Evolutionary conservation across 2,329 filamentous ascomycete genomes (phyloP).

Genomic region (Alternaria metachromatica): DNA sequence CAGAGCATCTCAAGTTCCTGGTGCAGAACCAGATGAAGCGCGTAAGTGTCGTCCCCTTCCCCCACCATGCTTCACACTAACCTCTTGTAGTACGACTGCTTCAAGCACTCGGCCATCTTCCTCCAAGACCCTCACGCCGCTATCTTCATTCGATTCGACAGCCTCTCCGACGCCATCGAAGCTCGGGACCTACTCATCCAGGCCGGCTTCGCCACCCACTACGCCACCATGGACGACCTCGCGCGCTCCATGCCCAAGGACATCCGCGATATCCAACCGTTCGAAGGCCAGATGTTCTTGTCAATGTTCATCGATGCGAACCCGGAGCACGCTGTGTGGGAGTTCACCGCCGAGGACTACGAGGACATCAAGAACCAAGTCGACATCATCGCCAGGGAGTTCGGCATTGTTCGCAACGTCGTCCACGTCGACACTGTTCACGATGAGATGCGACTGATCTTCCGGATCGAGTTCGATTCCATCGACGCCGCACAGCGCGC

Average conservation of each 20-base stretch:
- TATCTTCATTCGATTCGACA: conserved; percentile 43
- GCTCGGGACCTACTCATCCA: conserved; percentile 32
- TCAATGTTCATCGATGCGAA: conserved; percentile 24
- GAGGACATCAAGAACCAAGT: conserved; percentile 17
- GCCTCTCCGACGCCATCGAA: conserved; percentile 44
- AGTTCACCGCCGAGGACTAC: conserved; percentile 25
- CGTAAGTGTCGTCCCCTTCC: conserved; percentile 21
- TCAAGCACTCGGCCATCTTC: conserved; percentile 29
- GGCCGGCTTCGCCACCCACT: conserved; percentile 28
- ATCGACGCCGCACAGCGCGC: conserved; percentile 37
- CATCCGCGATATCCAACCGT: conserved; percentile 30
- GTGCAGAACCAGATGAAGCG: conserved; percentile 40
- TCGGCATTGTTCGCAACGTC: conserved; percentile 26
- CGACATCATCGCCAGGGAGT: conserved; percentile 20
- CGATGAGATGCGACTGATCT: conserved; percentile 23
- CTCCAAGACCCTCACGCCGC: conserved; percentile 11
- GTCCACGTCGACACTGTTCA: conserved; percentile 27
- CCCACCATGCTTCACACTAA: conserved; percentile 21
- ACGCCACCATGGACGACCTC: conserved; percentile 32
- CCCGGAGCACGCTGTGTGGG: conserved; percentile 13
- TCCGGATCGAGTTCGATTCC: conserved; percentile 43
- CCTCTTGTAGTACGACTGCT: conserved; percentile 32
- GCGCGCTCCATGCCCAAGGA: conserved; percentile 35
- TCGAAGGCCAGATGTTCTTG: conserved; percentile 43
- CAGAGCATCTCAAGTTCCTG: conserved; percentile 30